Base-by-base conservation (phyloP, 352 stramenopile genomes). In the Stephanocyclus meneghinianus region DNA sequence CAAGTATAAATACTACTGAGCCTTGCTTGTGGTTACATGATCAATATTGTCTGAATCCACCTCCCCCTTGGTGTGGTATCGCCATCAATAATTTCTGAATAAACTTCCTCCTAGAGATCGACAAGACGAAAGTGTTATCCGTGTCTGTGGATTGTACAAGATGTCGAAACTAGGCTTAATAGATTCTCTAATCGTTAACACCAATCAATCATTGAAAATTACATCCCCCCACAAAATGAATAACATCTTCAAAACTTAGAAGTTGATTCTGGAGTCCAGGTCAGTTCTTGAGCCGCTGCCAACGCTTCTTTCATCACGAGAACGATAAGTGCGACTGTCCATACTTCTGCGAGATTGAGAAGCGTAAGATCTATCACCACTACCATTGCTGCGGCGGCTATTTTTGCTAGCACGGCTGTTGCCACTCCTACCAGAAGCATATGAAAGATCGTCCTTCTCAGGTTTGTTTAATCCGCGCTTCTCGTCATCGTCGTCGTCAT, bases 401-500 rank as follows among this genome's bases (percentile, higher is more conserved):
- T 42, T 56, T 44, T n/a, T 40, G 18, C 60, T 68, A 8, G 40
- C 60, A 42, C 60, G 60, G 26, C 60, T 68, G 21, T 56, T 55
- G 4, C 60, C 60, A 56, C 60, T 68, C 44, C 60, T 68, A 16
- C 37, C 60, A 68, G 60, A 68, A 44, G 7, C 60, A 42, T 68
- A 56, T 10, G 60, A 57, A 18, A 48, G 5, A 56, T 68, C 60
- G 40, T 68, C 60, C 30, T 32, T 66, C 51, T 60, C 51, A 32
- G 30, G 9, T 16, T 15, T 37, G 2, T 30, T 30, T 21, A 57
- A 57, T 44, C 42, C 60, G 6, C 60, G 9, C 32, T 55, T 68
- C 18, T 76, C 69, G 51, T 69, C 57, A 11, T 70, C 69, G 26
- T 69, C 57, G 44, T 73, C 72, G 9, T 73, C 71, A 50, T 65